These are phyloP conservation scores for Leccinum boreale DNA, from an alignment of 768 basidiomycete species.

Conservation along the genomic window DNA sequence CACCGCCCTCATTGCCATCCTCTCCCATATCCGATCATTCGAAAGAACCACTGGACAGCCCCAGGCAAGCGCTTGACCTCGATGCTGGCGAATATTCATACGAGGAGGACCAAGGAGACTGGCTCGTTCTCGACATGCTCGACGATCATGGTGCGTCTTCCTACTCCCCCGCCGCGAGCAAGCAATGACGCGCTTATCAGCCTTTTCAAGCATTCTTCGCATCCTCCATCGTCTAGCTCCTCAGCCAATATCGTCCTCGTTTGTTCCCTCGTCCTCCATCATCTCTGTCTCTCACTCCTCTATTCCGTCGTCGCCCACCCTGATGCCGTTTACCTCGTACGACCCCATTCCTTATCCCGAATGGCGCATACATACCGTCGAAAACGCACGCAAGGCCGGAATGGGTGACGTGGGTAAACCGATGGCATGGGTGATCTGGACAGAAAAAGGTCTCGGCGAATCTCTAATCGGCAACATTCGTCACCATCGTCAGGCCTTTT, in stretches of 20 bases:
- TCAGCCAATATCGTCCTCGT: slow-evolving; percentile 38
- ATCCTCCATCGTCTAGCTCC: slow-evolving; percentile 47
- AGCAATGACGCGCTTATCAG: slow-evolving; percentile 25
- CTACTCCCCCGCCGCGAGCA: not conserved
- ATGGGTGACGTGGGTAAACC: slow-evolving; percentile 56
- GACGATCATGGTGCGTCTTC: slow-evolving; percentile 38
- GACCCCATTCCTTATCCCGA: slow-evolving; percentile 58
- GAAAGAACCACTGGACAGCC: slow-evolving; percentile 4
- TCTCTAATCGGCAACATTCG: slow-evolving; percentile 20
- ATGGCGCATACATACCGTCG: slow-evolving; percentile 53
- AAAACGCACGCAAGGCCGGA: slow-evolving; percentile 53
- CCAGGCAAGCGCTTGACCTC: slow-evolving; percentile 5
- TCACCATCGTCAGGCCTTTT: slow-evolving; percentile 21
- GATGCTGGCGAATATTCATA: not conserved
- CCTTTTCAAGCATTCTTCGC: slow-evolving; percentile 48
- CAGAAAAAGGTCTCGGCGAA: slow-evolving; percentile 23
- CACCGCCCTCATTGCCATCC: slow-evolving; percentile 19
- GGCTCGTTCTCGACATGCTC: slow-evolving; percentile 52
- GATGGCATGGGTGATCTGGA: slow-evolving; percentile 45
- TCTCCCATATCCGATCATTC: slow-evolving; percentile 19
- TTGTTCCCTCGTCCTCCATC: slow-evolving; percentile 44
- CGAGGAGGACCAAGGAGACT: slow-evolving; percentile 36
- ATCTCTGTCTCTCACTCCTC: slow-evolving; percentile 51
- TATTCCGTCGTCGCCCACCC: not conserved
- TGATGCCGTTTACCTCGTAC: slow-evolving; percentile 25